Conservation (phyloP, 345 rosid genomes). For the Citrus unshiu region DNA sequence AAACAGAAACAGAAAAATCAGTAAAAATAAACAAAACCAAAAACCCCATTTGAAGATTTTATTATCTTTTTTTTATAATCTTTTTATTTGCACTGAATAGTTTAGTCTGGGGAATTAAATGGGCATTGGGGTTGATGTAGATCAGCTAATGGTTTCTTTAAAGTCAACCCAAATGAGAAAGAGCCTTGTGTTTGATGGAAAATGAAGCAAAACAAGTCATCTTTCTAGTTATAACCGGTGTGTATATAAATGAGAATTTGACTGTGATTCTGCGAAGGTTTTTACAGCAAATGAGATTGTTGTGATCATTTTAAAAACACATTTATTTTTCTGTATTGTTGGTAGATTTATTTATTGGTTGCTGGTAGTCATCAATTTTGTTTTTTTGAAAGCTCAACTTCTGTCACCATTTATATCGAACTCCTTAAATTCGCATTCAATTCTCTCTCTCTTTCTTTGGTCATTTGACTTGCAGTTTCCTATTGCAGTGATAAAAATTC, state of each 20-base stretch:
- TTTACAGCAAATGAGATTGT: neutral
- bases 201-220: neutral
- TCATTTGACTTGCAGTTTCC: conserved; percentile 26
- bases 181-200: conserved; percentile 16
- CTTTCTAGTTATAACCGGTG: neutral
- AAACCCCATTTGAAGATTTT: neutral
- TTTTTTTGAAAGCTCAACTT: conserved; percentile 16
- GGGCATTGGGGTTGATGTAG: conserved; percentile 24
- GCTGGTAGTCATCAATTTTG: neutral
- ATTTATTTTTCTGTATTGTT: conserved; percentile 14
- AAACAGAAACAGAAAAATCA: neutral
- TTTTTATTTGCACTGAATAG: neutral
- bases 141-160: conserved; percentile 1
- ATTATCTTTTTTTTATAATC: neutral
- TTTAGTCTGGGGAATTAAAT: conserved; percentile 2
- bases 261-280: neutral
- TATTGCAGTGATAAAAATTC: neutral
- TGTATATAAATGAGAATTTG: neutral
- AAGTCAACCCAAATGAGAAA: conserved; percentile 30
- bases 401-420: conserved; percentile 24
- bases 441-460: conserved; percentile 15
- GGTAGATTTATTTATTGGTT: conserved; percentile 20
- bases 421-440: conserved; percentile 18
- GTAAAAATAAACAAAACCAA: neutral
- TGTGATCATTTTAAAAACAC: neutral